Base-by-base conservation (phyloP, 1,284 basidiomycete species). In the Heterobasidion irregulare region DNA sequence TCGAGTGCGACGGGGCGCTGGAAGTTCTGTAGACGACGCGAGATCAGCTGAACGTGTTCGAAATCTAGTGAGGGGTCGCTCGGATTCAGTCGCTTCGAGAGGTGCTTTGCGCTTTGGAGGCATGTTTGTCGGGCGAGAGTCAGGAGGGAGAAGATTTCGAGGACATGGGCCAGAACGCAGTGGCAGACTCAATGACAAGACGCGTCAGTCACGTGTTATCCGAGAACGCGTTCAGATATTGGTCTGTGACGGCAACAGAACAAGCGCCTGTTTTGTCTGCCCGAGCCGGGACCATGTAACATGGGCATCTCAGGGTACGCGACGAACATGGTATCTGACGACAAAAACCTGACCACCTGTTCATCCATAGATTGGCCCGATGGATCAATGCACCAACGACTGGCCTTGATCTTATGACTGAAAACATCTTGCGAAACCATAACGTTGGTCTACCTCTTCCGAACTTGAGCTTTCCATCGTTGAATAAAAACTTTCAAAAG, bases 311-410 rank as follows among this genome's bases (percentile, higher is more conserved):
- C 38, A 26, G 18, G 10, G 46, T 18, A 47, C 46, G 46, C 47
- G 44, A 45, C 12, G 44, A 45, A 45, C 26, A 6, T 26, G 6
- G 26, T 6, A 26, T 26, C 26, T 26, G 26, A 26, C 4, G 26
- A 26, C 26, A 6, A 26, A 6, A 6, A 4, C 26, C 26, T 26
- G 26, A 26, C 26, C 26, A 6, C 6, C 6, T 26, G 6, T 26
- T 5, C 26, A 26, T 26, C 6, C 26, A 47, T 61, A 89, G 87
- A 45, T 70, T 90, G 51, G 88, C 86, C 49, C 78, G 88, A 61
- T 91, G 88, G 88, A 77, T 81, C 18, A 89, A 90, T 68, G 86
- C 88, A 13, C 88, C 87, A 8, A 76, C 83, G 8, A 76, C 79
- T 53, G 86, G 85, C 18, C 66, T 89, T 15, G 78, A 84, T 53